phyloP scores from a whole-genome alignment of 2,329 filamentous ascomycete genomes.

The Neopestalotiopsis sp. region DNA sequence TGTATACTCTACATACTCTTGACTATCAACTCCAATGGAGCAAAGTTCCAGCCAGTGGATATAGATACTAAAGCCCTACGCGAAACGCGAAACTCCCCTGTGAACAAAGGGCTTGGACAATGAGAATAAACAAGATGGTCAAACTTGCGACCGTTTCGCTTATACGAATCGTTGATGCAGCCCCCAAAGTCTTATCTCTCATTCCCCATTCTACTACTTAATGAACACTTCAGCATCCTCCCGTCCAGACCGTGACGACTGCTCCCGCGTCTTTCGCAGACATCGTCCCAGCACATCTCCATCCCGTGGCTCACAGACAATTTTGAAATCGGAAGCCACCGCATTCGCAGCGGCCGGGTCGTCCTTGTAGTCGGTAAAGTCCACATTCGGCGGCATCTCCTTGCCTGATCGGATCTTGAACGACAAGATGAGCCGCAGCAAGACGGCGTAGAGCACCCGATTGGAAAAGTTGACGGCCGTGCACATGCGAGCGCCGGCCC shows the following conservation, averaged over 20 bases:
- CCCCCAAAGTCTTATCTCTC: no score
- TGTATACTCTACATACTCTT: no score
- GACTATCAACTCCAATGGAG: no score
- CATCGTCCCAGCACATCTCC: neutral
- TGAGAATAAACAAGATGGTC: no score
- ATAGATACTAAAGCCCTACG: no score
- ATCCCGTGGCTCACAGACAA: slow-evolving; percentile 3
- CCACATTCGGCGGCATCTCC: slow-evolving; percentile 17
- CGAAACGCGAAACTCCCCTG: no score
- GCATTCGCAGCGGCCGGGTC: slow-evolving; percentile 18
- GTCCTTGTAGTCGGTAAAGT: slow-evolving; percentile 24
- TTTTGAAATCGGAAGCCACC: slow-evolving; percentile 8
- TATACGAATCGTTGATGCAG: no score
- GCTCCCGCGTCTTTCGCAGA: neutral
- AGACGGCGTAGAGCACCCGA: slow-evolving; percentile 27
- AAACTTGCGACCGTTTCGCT: no score
- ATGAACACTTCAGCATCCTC: neutral
- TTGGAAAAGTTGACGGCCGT: slow-evolving; percentile 25
- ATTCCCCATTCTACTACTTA: neutral
- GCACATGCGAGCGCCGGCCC: slow-evolving; percentile 9
- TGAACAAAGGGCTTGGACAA: no score
- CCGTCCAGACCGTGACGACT: neutral
- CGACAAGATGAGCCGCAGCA: slow-evolving; percentile 26
- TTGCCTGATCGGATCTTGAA: slow-evolving; percentile 23
- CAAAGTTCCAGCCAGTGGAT: no score